Base-by-base conservation (phyloP, 2,329 filamentous ascomycete genomes). In the Neonectria faginata region DNA sequence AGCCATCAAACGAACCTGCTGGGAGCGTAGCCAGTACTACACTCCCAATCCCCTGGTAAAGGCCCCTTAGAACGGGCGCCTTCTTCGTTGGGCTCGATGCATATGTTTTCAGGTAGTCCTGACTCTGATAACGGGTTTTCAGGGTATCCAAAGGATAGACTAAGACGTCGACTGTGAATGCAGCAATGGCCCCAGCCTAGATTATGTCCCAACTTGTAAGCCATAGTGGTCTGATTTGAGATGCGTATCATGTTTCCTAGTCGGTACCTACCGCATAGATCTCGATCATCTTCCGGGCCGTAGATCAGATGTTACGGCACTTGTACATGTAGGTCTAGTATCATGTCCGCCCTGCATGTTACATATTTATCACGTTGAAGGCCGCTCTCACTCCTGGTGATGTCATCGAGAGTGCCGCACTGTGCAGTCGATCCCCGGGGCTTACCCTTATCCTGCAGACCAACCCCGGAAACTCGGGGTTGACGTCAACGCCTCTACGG, bases 61-160 rank as follows among this genome's bases (percentile, higher is more conserved):
- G 80, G 0, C 94, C 94, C 12, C 88, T 85, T 68, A 93, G 89
- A 11, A 78, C 72, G 60, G 90, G 82, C 20, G 85, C 77, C 58
- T 84, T 82, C 62, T 83, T 83, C 48, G 85, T 87, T 33, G 88
- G 78, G 1, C 83, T 82, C 1, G 86, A 85, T 0, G 84, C 83
- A 79, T 90, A 95, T 0, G 90, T 84, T 54, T 85, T 85, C 41
- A 88, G 81, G 79, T 94, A 96, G 72, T 94, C 87, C 12, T 89
- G 90, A 57, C 91, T 93, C 77, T 97, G 94, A 52, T 93, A 86
- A 10, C 94, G 88, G 8, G 94, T 97, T 77, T 97, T 97, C 73
- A 97, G 83, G 0, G 94, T 97, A 76, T 97, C 94, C 16, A 97
- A 84, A 0, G 94, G 94, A 74, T 96, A 97, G 39, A 97, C 88